These are phyloP conservation scores for Ustanciosporium gigantosporum DNA, from an alignment of 1,284 basidiomycete genomes.

Conservation along the genomic window DNA sequence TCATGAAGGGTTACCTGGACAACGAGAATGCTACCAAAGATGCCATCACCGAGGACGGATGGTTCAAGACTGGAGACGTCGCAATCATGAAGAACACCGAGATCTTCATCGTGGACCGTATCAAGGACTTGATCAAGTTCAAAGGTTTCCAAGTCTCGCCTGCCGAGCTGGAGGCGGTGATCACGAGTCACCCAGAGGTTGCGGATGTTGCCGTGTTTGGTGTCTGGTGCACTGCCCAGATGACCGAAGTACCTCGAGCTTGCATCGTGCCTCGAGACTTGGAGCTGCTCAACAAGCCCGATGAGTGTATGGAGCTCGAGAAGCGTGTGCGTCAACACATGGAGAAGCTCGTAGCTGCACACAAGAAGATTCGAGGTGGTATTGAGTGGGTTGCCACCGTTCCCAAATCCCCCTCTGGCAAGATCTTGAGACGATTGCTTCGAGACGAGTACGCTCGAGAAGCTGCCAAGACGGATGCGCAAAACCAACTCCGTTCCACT, in stretches of 20 bases:
- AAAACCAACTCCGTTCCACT: constrained; percentile 18
- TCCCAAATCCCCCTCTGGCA: constrained; percentile 54
- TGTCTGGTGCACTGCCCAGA: constrained; percentile 25
- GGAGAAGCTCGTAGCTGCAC: constrained; percentile 53
- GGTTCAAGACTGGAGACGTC: constrained; percentile 50
- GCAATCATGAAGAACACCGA: constrained; percentile 44
- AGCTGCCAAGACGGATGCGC: constrained; percentile 14
- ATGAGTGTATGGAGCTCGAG: constrained; percentile 49
- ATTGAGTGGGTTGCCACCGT: constrained; percentile 47
- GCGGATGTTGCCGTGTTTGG: constrained; percentile 39
- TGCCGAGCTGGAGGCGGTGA: constrained; percentile 44
- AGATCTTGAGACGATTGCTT: constrained; percentile 51
- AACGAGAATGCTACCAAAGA: constrained; percentile 26
- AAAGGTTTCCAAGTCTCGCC: constrained; percentile 52
- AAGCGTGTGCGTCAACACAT: constrained; percentile 20
- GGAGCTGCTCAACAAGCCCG: constrained; percentile 44
- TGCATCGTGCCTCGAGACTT: constrained; percentile 52
- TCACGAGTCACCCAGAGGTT: constrained; percentile 33
- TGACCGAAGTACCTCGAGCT: constrained; percentile 54
- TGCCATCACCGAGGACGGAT: constrained; percentile 44
- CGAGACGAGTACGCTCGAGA: constrained; percentile 28
- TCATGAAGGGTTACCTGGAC: constrained; percentile 50
- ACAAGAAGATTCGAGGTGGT: constrained; percentile 61
- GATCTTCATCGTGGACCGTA: constrained; percentile 49
- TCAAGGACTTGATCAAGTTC: constrained; percentile 50